These are phyloP conservation scores for Barbarea vulgaris DNA, from an alignment of 345 rosid species.

Conservation along the genomic window DNA sequence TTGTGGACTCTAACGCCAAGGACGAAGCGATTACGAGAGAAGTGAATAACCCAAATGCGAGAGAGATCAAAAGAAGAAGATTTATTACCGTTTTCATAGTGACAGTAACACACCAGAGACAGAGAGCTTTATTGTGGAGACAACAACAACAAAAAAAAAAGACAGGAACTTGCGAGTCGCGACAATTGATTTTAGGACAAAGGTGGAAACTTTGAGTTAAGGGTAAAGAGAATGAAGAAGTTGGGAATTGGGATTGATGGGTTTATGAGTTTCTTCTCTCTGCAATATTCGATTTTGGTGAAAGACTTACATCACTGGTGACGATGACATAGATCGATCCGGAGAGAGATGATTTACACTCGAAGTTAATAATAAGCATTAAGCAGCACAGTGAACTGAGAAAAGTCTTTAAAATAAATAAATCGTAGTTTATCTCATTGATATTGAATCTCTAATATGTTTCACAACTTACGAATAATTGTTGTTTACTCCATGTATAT, in stretches of 20 bases:
- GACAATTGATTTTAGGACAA: constrained; percentile 27
- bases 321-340: constrained; percentile 15
- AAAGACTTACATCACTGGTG: constrained; percentile 14
- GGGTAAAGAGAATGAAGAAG: neutral
- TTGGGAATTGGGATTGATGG: neutral
- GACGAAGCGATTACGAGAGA: constrained; percentile 15
- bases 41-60: neutral
- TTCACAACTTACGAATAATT: neutral
- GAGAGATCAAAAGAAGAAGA: constrained; percentile 22
- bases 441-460: neutral
- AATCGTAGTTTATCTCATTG: neutral
- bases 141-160: no score
- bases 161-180: constrained; percentile 28
- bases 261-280: constrained; percentile 3
- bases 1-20: neutral
- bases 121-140: constrained; percentile 5
- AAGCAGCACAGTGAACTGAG: constrained; percentile 7
- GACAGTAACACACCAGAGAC: constrained; percentile 9
- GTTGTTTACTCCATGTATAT: neutral
- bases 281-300: constrained; percentile 31
- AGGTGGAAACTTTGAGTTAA: constrained; percentile 16
- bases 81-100: constrained; percentile 30
- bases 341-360: constrained; percentile 19
- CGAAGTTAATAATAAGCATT: neutral
- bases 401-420: constrained; percentile 13